Evolutionary conservation across 805 yeast genomes (phyloP), one percentile per base, ranked within the genome.

Genomic region (Wickerhamomyces rabaulensis): DNA sequence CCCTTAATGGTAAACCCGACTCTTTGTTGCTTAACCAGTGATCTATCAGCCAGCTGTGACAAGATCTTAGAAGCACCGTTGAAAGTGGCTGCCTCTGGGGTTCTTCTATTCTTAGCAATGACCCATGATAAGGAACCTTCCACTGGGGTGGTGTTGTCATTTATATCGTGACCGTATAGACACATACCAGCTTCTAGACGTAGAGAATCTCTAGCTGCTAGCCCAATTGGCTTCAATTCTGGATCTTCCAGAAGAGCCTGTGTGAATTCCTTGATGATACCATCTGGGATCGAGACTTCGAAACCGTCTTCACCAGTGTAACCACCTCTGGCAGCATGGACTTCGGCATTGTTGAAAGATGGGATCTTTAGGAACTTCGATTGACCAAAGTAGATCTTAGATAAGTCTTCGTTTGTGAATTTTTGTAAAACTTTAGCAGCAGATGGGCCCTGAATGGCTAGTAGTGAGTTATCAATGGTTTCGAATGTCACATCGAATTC

Each of bases 271-370:
- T 69, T 63, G 2, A 92, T 83, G 20, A 73, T 63, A 44, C 73
- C 68, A 46, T 78, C 70, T 23, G 88, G 84, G 50, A 91, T 82
- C 9, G 95, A 82, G 48, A 92, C 78, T 66, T 94, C 99, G 65
- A 94, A 92, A 2, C 99, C 99, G 64, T 94, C 99, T 68, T 94
- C 99, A 17, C 99, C 99, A 7, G 99, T 94, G 71, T 94, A 94
- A 2, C 99, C 99, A 21, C 95, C 87, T 66, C 99, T 82, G 4
- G 96, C 87, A n/a, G 90, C 75, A 61, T 90, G 95, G 44, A 85
- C 73, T 43, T 73, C 69, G 31, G 61, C 52, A 22, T 67, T 50
- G 64, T 61, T 45, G 67, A 71, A 58, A 64, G 70, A 45, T 21
- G 62, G 56, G 13, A 63, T 46, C 9, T 38, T 55, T 40, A 60